phyloP scores from a whole-genome alignment of 148 eudicot genomes.

The Spergularia bocconei region DNA sequence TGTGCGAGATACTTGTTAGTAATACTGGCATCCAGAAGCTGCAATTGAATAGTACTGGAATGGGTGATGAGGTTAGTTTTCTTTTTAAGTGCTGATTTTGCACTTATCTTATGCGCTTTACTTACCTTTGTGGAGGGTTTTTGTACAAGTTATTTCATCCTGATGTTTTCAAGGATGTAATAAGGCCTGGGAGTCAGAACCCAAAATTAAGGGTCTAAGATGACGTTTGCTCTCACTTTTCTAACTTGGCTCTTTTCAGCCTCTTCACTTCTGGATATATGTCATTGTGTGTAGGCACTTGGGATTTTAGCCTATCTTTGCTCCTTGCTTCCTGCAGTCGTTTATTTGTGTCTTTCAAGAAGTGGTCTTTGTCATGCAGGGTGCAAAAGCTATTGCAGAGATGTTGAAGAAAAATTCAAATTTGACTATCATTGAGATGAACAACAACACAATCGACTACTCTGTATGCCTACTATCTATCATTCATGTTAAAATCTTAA shows the following conservation, averaged over 20 bases:
- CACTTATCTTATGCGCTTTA: not conserved
- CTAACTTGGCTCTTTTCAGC: not conserved
- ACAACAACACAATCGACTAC: constrained; percentile 84
- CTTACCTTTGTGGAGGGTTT: not conserved
- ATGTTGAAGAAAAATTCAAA: constrained; percentile 80
- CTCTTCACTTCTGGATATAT: not conserved
- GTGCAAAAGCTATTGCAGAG: constrained; percentile 88
- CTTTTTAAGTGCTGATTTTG: not conserved
- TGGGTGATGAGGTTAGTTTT: constrained; percentile 87
- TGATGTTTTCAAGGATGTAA: not conserved
- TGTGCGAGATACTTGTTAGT: constrained; percentile 60
- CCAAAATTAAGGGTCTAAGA: not conserved
- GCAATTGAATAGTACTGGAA: constrained; percentile 73
- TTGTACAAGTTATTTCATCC: not conserved
- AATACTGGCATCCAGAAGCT: constrained; percentile 83
- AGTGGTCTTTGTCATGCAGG: constrained; percentile 49
- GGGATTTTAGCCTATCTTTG: not conserved
- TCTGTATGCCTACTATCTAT: constrained; percentile 63
- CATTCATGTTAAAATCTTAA: constrained; percentile 13
- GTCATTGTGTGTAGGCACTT: not conserved
- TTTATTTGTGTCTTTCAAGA: not conserved
- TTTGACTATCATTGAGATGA: constrained; percentile 73
- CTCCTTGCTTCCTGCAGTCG: not conserved
- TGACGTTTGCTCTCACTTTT: not conserved
- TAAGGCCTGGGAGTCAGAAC: not conserved